A percentile compares a stretch with the other conserved stretches of the same genome.
Evolutionary conservation across 805 yeast genomes (phyloP).

Genomic region (Tetrapisispora iriomotensis): DNA sequence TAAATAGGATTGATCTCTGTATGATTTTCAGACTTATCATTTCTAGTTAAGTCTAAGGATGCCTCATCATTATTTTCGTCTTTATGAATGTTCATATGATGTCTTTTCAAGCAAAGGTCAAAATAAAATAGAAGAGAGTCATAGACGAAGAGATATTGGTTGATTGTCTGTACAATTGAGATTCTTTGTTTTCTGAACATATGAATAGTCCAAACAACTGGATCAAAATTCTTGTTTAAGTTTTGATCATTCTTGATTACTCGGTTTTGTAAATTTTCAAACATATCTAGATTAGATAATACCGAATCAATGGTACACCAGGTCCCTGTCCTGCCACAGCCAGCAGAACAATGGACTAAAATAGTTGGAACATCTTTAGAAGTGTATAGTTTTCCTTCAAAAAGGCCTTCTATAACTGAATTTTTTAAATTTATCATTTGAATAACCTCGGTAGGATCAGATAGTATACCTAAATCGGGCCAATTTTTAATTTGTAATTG

Average conservation of each 20-base stretch:
- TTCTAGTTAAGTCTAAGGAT: too few species aligned
- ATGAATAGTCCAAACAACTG: constrained; percentile 53
- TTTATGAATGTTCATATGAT: constrained; percentile 9
- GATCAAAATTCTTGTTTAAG: constrained; percentile 32
- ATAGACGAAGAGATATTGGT: constrained; percentile 67
- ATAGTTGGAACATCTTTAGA: constrained; percentile 38
- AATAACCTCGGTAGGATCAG: constrained; percentile 47
- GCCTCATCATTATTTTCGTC: too few species aligned
- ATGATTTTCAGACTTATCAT: background rate
- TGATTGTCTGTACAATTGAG: constrained; percentile 76
- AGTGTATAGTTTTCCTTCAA: constrained; percentile 6
- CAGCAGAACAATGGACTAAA: constrained; percentile 89
- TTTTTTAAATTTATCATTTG: constrained; percentile 41
- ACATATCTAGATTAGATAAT: constrained; percentile 30
- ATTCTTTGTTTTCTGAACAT: constrained; percentile 63
- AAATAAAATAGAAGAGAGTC: constrained; percentile 38
- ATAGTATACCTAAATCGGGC: constrained; percentile 71
- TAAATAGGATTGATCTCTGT: background rate
- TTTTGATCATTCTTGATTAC: background rate
- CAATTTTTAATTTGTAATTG: constrained; percentile 75
- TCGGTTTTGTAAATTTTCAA: constrained; percentile 10
- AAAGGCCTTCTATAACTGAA: constrained; percentile 29
- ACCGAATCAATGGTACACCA: constrained; percentile 62
- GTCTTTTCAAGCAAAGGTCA: too few species aligned
- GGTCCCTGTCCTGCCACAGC: constrained; percentile 94